Evolutionary conservation across 345 rosid genomes (phyloP), one percentile per base, ranked within the genome.

Genomic region (Brassica incana): DNA sequence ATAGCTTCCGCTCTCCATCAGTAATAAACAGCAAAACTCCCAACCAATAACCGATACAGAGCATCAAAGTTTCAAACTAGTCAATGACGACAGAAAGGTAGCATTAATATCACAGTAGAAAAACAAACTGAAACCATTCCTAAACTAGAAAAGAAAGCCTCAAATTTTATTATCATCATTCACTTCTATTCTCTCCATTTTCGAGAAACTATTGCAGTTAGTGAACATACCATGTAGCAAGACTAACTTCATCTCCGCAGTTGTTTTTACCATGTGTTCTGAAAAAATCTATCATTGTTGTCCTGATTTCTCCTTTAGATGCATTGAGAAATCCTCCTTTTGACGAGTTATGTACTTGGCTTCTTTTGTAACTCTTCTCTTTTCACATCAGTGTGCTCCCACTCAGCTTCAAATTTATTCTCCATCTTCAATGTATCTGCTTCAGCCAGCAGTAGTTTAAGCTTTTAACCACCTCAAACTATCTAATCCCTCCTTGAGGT

Each of bases 401-500:
- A 95, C 83, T 93, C 97, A 56, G 88, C 67, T 85, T 95, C 95
- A 81, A 93, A 92, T 83, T 91, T 88, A 30, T 85, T 95, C 85
- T 93, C 97, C 54, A 71, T 74, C 73, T 91, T 82, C 84, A 95
- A 75, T 77, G 80, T 88, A 75, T 95, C 97, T 66, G 86, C 98
- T 86, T 95, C 97, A 71, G 83, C 86, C 88, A 86, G 71, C 61
- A 91, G 76, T 14, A 45, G 54, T 79, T 93, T 97, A 71, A 85
- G 85, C 84, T 88, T 91, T 78, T 91, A 88, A 72, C 88, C 91
- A 27, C 88, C 99, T 89, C 77, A 90, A 79, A 62, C 65, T 71
- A 79, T 95, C 98, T 80, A 95, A 86, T 81, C 93, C 97, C 85
- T 95, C 98, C 85, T 91, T 93, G 73, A 95, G 98, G 71, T 89